Percentiles rank a stretch among this genome's conserved stretches.
These are phyloP conservation scores for Boletus pseudo-olivaceus DNA, from an alignment of 768 basidiomycete species.

Conservation along the genomic window DNA sequence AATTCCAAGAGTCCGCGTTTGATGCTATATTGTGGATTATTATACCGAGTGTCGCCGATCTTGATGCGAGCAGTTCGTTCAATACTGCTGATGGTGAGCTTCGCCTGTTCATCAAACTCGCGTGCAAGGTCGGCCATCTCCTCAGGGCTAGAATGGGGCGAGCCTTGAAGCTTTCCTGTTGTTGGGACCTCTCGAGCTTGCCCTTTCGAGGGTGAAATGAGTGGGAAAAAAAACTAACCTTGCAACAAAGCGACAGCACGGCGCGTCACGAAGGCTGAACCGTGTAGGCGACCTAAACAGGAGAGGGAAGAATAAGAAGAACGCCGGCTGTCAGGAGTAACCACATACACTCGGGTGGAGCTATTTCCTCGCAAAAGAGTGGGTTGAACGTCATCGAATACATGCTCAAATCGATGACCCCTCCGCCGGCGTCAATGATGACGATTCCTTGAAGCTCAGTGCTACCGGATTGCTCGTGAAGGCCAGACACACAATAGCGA, in stretches of 20 bases:
- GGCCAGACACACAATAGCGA: slow-evolving; percentile 38
- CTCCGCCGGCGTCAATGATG: slow-evolving; percentile 43
- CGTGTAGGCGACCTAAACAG: slow-evolving; percentile 40
- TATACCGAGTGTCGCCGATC: neutral
- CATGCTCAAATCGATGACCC: slow-evolving; percentile 35
- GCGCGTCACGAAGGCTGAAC: slow-evolving; percentile 45
- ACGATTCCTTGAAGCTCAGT: slow-evolving; percentile 33
- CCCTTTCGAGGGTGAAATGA: neutral
- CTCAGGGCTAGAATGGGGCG: neutral
- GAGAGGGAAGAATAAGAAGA: neutral
- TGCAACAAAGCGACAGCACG: slow-evolving; percentile 35
- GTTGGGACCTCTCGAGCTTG: neutral
- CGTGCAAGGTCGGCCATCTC: slow-evolving; percentile 3
- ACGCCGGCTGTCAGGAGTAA: too few species aligned
- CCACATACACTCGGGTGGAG: slow-evolving; percentile 26
- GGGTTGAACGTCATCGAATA: slow-evolving; percentile 25
- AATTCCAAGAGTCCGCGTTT: slow-evolving; percentile 3
- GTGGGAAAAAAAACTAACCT: slow-evolving; percentile 20
- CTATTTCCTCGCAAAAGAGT: slow-evolving; percentile 31
- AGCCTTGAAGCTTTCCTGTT: slow-evolving; percentile 7
- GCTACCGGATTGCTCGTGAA: slow-evolving; percentile 8
- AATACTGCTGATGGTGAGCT: neutral
- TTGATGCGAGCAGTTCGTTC: neutral
- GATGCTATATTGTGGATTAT: slow-evolving; percentile 1
- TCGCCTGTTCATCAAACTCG: slow-evolving; percentile 9